phyloP scores from a whole-genome alignment of 1,284 basidiomycete species.

The Thelephora terrestris region DNA sequence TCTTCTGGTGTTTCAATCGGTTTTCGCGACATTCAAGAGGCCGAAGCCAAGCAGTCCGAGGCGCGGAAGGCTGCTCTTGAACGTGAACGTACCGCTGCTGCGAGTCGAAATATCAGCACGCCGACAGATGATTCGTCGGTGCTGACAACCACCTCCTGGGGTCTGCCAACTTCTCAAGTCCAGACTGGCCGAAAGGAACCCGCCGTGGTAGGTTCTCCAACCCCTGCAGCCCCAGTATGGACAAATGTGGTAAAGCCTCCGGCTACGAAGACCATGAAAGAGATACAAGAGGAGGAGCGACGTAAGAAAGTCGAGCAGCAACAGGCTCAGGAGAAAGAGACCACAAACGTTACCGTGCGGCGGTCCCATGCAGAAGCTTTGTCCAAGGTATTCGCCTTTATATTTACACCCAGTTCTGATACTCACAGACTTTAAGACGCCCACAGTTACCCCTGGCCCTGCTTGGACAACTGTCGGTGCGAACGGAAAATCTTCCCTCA shows the following conservation, averaged over 20 bases:
- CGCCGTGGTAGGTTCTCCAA: slow-evolving; percentile 20
- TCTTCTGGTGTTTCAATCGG: slow-evolving; percentile 43
- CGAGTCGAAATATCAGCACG: slow-evolving; percentile 24
- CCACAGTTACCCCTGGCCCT: slow-evolving; percentile 29
- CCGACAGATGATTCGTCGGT: slow-evolving; percentile 44
- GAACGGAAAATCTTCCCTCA: slow-evolving; percentile 49
- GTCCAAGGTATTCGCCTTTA: slow-evolving; percentile 42
- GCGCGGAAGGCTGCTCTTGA: slow-evolving; percentile 62
- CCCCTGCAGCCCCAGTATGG: slow-evolving; percentile 46
- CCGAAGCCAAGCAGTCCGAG: slow-evolving; percentile 77
- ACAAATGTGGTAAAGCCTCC: slow-evolving; percentile 44
- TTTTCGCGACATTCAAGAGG: slow-evolving; percentile 92
- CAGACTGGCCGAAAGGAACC: slow-evolving; percentile 48
- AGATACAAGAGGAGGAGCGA: slow-evolving; percentile 98
- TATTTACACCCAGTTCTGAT: not conserved
- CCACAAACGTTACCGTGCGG: slow-evolving; percentile 44
- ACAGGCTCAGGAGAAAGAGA: slow-evolving; percentile 47
- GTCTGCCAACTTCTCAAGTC: slow-evolving; percentile 63
- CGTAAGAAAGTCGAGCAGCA: slow-evolving; percentile 45
- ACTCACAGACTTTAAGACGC: not conserved
- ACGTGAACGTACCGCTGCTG: slow-evolving; percentile 43
- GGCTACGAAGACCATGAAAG: slow-evolving; percentile 84
- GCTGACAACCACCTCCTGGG: slow-evolving; percentile 63
- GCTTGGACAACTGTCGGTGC: slow-evolving; percentile 85
- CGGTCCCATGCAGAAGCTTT: slow-evolving; percentile 76